These are phyloP conservation scores for Macroventuria anomochaeta DNA, from an alignment of 2,329 filamentous ascomycete genomes.

Conservation along the genomic window DNA sequence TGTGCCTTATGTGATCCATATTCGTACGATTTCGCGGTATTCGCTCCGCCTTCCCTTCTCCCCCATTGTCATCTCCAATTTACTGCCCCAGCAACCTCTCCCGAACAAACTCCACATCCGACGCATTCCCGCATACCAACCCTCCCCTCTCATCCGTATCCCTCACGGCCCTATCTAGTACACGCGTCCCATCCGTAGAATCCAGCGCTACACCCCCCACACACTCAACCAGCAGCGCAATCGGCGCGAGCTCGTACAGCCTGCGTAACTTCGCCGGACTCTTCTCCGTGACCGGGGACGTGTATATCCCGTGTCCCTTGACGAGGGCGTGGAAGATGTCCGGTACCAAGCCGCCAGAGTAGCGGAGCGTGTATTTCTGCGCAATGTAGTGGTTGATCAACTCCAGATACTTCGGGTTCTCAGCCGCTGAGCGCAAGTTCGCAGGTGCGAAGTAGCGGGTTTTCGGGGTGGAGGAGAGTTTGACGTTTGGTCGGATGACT, in stretches of 20 bases:
- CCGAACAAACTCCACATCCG: conserved; percentile 37
- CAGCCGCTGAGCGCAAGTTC: conserved; percentile 64
- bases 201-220: conserved; percentile 65
- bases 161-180: conserved; percentile 28
- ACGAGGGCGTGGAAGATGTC: conserved; percentile 66
- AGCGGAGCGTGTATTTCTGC: conserved; percentile 65
- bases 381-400: conserved; percentile 60
- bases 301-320: conserved; percentile 68
- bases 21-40: too few species aligned
- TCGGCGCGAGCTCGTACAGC: conserved; percentile 65
- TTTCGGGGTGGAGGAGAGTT: conserved; percentile 50
- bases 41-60: too few species aligned
- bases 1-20: too few species aligned
- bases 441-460: conserved; percentile 68
- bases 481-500: conserved; percentile 54
- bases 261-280: conserved; percentile 65
- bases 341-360: conserved; percentile 67
- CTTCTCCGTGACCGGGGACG: conserved; percentile 61
- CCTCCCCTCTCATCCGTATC: conserved; percentile 44
- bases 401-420: conserved; percentile 57
- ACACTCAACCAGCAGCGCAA: conserved; percentile 67
- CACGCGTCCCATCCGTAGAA: conserved; percentile 42
- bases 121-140: conserved; percentile 39
- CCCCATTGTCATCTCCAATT: too few species aligned
- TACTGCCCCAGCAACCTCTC: conserved; percentile 1